Base-by-base conservation (phyloP, 306 rosid genomes). In the Comarum palustre region DNA sequence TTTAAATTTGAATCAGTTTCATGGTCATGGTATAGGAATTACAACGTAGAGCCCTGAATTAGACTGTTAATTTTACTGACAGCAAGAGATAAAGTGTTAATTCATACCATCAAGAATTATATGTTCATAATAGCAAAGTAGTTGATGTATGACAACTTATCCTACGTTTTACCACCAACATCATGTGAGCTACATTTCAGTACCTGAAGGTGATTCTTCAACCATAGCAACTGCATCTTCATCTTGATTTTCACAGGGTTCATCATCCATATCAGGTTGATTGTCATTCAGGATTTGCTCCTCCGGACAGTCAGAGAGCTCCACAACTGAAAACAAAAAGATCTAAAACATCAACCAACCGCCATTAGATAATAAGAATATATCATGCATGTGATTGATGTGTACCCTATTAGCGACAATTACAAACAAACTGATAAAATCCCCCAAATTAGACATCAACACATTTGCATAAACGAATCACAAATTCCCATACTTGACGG, bases 261-360 rank as follows among this genome's bases (percentile, higher is more conserved):
- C 82, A 75, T 95, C 99, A 77, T 92, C 97, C 82, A 79, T 85
- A 61, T 92, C 97, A 66, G 96, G 89, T 64, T 92, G 99, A 73
- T 84, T 84, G 78, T 75, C 86, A 20, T 75, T 87, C 86, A 90
- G 84, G 77, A 86, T 75, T 84, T 87, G 96, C 75, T 90, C 97
- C 68, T 92, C 99, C 0, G 96, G 96, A 81, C 89, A 75, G 29
- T 75, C 71, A 9, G 85, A 32, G 68, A 85, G 86, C 73, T 89
- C 95, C 59, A 73, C 65, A 82, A 73, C 97, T 90, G 88, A 57
- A 75, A 45, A 15, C 39, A 57, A 14, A 15, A 46, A 67, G 38
- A 76, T 68, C 7, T 2, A 14, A 66, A 59, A 19, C 52, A 51
- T 73, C 58, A 72, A 51, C 55, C 46, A 74, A 42, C 68, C 71